Evolutionary conservation across 73 alveolate genomes (phyloP).

Genomic region (Uronychia setigera): DNA sequence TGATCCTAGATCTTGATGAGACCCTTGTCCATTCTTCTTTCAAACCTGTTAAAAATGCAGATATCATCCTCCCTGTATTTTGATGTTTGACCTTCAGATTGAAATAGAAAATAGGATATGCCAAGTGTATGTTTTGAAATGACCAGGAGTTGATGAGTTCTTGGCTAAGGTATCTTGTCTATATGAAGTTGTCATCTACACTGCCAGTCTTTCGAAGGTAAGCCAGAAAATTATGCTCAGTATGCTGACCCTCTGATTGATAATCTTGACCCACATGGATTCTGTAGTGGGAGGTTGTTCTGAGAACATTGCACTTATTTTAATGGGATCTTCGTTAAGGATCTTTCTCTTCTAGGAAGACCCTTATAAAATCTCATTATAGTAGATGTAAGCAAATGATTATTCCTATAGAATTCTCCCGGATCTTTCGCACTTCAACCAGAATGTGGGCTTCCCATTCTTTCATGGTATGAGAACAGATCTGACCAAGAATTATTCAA

Average conservation of each 20-base stretch:
- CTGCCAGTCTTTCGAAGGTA: slow-evolving; percentile 37
- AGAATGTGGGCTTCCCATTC: slow-evolving; percentile 73
- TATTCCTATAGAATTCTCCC: slow-evolving; percentile 42
- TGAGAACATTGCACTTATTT: slow-evolving; percentile 81
- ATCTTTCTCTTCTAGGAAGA: slow-evolving; percentile 68
- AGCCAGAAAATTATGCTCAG: background rate
- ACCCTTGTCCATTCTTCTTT: slow-evolving; percentile 56
- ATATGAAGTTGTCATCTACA: slow-evolving; percentile 49
- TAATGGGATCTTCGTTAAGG: slow-evolving; percentile 77
- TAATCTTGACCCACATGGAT: slow-evolving; percentile 72
- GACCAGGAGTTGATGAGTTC: slow-evolving; percentile 57
- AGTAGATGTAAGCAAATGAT: slow-evolving; percentile 39
- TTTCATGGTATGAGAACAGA: slow-evolving; percentile 58
- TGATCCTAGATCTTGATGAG: slow-evolving; percentile 60
- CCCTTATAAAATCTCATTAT: slow-evolving; percentile 77
- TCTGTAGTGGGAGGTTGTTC: slow-evolving; percentile 61
- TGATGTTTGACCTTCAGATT: slow-evolving; percentile 24
- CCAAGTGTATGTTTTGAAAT: slow-evolving; percentile 31
- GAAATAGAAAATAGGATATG: slow-evolving; percentile 43
- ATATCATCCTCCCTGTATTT: slow-evolving; percentile 34
- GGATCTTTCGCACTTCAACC: slow-evolving; percentile 77
- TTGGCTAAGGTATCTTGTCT: slow-evolving; percentile 17
- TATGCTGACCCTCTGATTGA: slow-evolving; percentile 88
- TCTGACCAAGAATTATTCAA: slow-evolving; percentile 35
- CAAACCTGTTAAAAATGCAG: slow-evolving; percentile 54